Percentiles rank a stretch among this genome's conserved stretches.
Evolutionary conservation across 1,139 yeast species (phyloP).

Genomic region (Yamadazyma dendronema): DNA sequence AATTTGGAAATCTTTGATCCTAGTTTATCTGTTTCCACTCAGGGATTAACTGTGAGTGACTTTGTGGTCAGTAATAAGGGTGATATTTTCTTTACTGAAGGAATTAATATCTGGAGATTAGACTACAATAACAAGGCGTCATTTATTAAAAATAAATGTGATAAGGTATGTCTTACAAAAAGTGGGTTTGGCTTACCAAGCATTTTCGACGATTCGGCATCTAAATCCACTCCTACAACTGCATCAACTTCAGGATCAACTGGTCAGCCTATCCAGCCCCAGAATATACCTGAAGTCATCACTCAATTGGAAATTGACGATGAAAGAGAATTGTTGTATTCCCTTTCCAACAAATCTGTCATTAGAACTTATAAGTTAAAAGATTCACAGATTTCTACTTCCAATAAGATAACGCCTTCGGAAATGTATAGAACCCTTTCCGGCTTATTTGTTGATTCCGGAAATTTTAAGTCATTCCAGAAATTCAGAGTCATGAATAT

Average conservation of each 20-base stretch:
- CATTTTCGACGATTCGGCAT: slow-evolving; percentile 24
- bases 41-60: slow-evolving; percentile 71
- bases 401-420: slow-evolving; percentile 42
- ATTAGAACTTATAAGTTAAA: slow-evolving; percentile 72
- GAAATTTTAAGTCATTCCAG: slow-evolving; percentile 42
- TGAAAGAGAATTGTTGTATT: slow-evolving; percentile 72
- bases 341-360: slow-evolving; percentile 80
- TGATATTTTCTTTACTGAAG: slow-evolving; percentile 81
- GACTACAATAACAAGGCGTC: slow-evolving; percentile 83
- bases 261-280: slow-evolving; percentile 6
- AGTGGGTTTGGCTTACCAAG: slow-evolving; percentile 44
- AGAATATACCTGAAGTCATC: slow-evolving; percentile 52
- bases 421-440: slow-evolving; percentile 59
- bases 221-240: slow-evolving; percentile 20
- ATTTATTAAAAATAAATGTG: slow-evolving; percentile 84
- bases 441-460: slow-evolving; percentile 47
- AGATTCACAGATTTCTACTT: slow-evolving; percentile 36
- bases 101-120: slow-evolving; percentile 82
- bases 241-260: slow-evolving; percentile 1
- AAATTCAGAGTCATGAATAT: slow-evolving; percentile 61
- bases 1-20: slow-evolving; percentile 78
- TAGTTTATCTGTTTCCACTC: slow-evolving; percentile 74
- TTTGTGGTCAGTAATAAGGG: slow-evolving; percentile 61
- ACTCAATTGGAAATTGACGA: slow-evolving; percentile 71
- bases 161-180: slow-evolving; percentile 75